These are phyloP conservation scores for Lachnellula arida DNA, from an alignment of 2,329 filamentous ascomycete species.

Conservation along the genomic window DNA sequence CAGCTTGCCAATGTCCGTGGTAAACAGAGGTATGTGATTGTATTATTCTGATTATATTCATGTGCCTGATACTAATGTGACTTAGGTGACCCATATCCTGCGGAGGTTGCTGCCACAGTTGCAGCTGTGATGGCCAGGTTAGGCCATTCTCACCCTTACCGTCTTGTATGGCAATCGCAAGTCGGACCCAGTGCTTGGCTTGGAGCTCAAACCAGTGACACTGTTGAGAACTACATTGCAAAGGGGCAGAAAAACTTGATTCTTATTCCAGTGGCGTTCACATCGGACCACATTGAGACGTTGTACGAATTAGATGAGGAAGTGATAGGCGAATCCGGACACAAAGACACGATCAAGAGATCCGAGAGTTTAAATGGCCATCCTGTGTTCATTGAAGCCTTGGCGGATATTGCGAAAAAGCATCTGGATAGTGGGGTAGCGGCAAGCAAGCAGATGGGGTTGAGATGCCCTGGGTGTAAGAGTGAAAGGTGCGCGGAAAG, in stretches of 20 bases:
- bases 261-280: constrained; percentile 93
- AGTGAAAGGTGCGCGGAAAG: constrained; percentile 82
- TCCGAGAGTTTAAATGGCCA: constrained; percentile 90
- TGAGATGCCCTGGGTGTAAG: constrained; percentile 90
- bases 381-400: constrained; percentile 81
- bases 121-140: constrained; percentile 94
- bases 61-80: constrained; percentile 9
- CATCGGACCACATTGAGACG: constrained; percentile 98
- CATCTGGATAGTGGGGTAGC: constrained; percentile 66
- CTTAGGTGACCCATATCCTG: constrained; percentile 83
- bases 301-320: constrained; percentile 91
- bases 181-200: constrained; percentile 95
- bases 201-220: constrained; percentile 84
- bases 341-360: constrained; percentile 76
- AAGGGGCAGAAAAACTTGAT: constrained; percentile 90
- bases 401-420: constrained; percentile 78
- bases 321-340: constrained; percentile 82
- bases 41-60: not conserved
- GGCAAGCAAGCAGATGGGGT: constrained; percentile 79
- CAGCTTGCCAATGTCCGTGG: constrained; percentile 93
- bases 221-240: constrained; percentile 82
- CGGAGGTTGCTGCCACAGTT: constrained; percentile 92
- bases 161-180: constrained; percentile 96
- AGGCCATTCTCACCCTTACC: constrained; percentile 83
- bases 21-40: constrained; percentile 70